Conservation (phyloP, 2,329 filamentous ascomycete species). For the Neopestalotiopsis rosae region DNA sequence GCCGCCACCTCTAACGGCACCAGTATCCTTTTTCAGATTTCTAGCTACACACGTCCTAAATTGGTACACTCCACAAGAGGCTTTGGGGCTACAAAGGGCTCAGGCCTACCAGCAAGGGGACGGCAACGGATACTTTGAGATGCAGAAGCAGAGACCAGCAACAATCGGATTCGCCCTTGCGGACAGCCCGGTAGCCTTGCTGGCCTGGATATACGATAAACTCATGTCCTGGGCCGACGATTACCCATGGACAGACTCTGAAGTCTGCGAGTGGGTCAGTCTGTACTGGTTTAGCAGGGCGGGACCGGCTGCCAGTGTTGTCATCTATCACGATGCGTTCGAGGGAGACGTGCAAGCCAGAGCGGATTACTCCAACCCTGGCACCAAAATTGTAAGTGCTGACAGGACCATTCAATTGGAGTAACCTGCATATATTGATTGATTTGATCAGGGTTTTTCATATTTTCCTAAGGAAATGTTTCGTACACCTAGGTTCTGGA, state of each 20-base stretch:
- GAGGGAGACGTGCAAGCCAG: neutral
- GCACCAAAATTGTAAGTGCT: neutral
- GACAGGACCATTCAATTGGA: neutral
- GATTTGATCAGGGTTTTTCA: conserved; percentile 20
- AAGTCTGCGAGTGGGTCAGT: conserved; percentile 26
- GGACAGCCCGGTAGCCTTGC: conserved; percentile 35
- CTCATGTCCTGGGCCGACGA: conserved; percentile 34
- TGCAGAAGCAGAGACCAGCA: neutral
- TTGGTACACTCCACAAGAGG: conserved; percentile 22
- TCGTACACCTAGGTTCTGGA: conserved; percentile 20
- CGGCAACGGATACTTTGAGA: conserved; percentile 16
- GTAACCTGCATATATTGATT: neutral
- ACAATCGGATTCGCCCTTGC: conserved; percentile 19
- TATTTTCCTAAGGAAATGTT: conserved; percentile 24
- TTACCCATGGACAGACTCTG: conserved; percentile 23
- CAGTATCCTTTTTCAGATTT: conserved; percentile 18
- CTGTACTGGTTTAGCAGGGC: conserved; percentile 26
- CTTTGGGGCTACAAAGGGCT: conserved; percentile 21
- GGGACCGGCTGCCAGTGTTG: conserved; percentile 22
- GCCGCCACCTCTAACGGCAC: conserved; percentile 1
- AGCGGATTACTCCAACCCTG: neutral
- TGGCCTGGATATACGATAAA: conserved; percentile 39
- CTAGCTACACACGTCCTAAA: conserved; percentile 20
- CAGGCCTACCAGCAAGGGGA: conserved; percentile 23
- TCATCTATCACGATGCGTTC: conserved; percentile 23